Evolutionary conservation across 495 filamentous ascomycete genomes (phyloP).

Genomic region (Aspergillus coremiiformis): DNA sequence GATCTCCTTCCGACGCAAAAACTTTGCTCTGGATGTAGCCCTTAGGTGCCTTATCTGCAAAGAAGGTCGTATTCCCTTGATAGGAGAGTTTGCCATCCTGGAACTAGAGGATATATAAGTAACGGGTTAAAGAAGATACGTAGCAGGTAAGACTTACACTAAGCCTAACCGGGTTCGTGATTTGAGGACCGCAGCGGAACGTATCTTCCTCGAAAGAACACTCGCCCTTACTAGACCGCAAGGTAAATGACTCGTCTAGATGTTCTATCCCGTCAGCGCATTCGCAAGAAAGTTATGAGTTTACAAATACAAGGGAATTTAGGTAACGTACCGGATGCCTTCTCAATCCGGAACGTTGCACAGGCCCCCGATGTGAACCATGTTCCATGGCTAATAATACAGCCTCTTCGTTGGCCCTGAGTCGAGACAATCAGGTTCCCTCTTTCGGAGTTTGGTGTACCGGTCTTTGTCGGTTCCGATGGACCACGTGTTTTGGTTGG

Average conservation of each 20-base stretch:
- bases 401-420: constrained; percentile 48
- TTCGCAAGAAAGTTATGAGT: not conserved
- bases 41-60: constrained; percentile 49
- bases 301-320: not conserved
- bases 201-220: constrained; percentile 43
- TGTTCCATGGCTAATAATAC: constrained; percentile 59
- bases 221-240: constrained; percentile 51
- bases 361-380: constrained; percentile 67
- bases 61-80: constrained; percentile 46
- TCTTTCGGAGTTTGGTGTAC: constrained; percentile 44
- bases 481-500: constrained; percentile 32
- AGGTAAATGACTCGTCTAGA: constrained; percentile 48
- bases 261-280: not conserved
- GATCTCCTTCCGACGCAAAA: constrained; percentile 28
- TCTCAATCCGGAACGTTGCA: constrained; percentile 55
- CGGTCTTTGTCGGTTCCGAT: constrained; percentile 35
- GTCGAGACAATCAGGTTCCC: constrained; percentile 55
- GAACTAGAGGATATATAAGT: constrained; percentile 15
- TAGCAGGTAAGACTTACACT: constrained; percentile 26
- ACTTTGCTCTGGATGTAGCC: constrained; percentile 38
- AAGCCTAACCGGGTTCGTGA: constrained; percentile 38
- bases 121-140: constrained; percentile 1
- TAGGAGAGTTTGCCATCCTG: constrained; percentile 43
- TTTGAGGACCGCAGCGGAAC: constrained; percentile 44
- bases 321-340: constrained; percentile 33